These are phyloP conservation scores for Bolboschoenus planiculmis DNA, from an alignment of 176 grass and related monocot species.

Conservation along the genomic window DNA sequence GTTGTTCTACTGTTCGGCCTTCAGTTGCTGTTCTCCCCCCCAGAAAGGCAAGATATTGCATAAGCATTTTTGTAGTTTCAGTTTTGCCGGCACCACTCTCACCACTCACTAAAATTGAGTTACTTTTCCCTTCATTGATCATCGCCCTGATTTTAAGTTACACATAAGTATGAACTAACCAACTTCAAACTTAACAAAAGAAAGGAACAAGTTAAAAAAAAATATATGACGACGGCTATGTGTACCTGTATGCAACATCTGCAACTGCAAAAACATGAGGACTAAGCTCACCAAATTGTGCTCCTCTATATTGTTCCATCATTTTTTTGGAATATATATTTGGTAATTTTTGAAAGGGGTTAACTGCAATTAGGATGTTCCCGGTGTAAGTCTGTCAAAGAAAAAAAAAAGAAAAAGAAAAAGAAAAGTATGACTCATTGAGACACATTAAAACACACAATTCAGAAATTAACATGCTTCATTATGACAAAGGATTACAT, in stretches of 20 bases:
- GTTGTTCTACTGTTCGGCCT: constrained; percentile 97
- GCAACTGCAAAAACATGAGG: constrained; percentile 98
- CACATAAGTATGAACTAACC: constrained; percentile 24
- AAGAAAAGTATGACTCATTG: neutral
- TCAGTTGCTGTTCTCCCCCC: constrained; percentile 88
- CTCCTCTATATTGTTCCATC: constrained; percentile 99
- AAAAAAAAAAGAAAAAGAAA: constrained; percentile 24
- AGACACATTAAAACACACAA: constrained; percentile 17
- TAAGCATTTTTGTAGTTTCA: constrained; percentile 99
- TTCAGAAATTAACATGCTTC: neutral
- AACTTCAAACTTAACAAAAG: neutral
- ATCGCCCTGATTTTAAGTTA: constrained; percentile 61
- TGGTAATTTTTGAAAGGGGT: constrained; percentile 94
- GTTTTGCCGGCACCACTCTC: constrained; percentile 99
- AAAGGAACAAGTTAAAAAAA: constrained; percentile 6
- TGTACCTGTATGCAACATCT: constrained; percentile 88
- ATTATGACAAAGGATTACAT: neutral
- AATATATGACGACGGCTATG: neutral
- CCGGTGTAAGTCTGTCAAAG: constrained; percentile 89
- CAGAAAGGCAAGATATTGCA: constrained; percentile 95
- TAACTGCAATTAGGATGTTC: constrained; percentile 96
- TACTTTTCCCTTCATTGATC: constrained; percentile 89
- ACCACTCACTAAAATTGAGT: constrained; percentile 96
- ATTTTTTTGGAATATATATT: constrained; percentile 91
- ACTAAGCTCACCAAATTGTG: constrained; percentile 93